Evolutionary conservation across 805 yeast species (phyloP).

Genomic region (Torulaspora microellipsoides): DNA sequence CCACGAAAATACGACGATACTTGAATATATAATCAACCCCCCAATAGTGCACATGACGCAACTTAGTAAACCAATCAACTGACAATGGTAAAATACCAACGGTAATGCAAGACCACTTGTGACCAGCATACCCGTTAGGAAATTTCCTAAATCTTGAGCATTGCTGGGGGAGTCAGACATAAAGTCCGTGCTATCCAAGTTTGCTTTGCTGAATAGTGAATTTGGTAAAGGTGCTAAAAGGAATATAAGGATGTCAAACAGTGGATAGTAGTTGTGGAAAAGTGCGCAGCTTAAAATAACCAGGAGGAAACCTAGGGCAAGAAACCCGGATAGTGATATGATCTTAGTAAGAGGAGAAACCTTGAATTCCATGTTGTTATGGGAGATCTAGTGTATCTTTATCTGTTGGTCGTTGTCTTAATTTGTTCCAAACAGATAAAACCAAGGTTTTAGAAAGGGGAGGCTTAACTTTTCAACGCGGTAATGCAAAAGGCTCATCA

Average conservation of each 20-base stretch:
- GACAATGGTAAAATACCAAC: constrained; percentile 67
- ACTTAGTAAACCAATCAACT: constrained; percentile 64
- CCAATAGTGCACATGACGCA: constrained; percentile 74
- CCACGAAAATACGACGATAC: constrained; percentile 76
- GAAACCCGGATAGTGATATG: constrained; percentile 40
- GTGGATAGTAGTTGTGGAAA: constrained; percentile 87
- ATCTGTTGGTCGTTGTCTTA: too few relatives aligned
- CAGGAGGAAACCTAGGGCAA: constrained; percentile 85
- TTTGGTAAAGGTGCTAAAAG: constrained; percentile 71
- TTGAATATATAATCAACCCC: constrained; percentile 76
- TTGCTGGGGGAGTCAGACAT: constrained; percentile 48
- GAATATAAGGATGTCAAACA: constrained; percentile 64
- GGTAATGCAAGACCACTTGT: constrained; percentile 76
- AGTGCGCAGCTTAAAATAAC: constrained; percentile 85
- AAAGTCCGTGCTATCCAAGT: constrained; percentile 50
- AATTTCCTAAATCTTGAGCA: constrained; percentile 75
- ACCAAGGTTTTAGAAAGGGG: too few relatives aligned
- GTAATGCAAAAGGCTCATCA: too few relatives aligned
- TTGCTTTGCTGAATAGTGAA: constrained; percentile 47
- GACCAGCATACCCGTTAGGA: constrained; percentile 70
- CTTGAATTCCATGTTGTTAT: constrained; percentile 23
- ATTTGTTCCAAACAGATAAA: too few relatives aligned
- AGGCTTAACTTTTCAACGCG: too few relatives aligned
- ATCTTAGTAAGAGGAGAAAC: constrained; percentile 35
- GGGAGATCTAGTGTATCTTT: too few relatives aligned